Conservation (phyloP, 768 basidiomycete species). For the Xanthoconium stramineum region DNA sequence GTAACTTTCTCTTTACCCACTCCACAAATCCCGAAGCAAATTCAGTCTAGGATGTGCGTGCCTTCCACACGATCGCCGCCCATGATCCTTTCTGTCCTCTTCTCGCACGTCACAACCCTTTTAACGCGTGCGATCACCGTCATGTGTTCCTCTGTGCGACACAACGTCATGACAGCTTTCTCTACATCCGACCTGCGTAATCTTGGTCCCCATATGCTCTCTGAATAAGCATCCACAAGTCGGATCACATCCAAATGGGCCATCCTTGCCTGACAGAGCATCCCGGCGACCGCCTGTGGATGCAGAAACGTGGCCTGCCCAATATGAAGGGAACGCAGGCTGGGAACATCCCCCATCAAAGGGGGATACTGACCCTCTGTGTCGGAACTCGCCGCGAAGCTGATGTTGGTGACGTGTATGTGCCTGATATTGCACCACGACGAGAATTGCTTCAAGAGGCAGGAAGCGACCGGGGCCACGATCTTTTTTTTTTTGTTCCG, state of each 20-base stretch:
- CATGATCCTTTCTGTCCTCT: conserved; percentile 48
- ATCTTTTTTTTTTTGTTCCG: conserved; percentile 15
- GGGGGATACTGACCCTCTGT: conserved; percentile 15
- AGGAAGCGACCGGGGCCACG: conserved; percentile 19
- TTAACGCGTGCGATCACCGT: conserved; percentile 34
- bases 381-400: conserved; percentile 31
- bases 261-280: conserved; percentile 29
- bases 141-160: conserved; percentile 9
- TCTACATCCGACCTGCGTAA: conserved; percentile 49
- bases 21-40: not conserved
- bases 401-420: conserved; percentile 48
- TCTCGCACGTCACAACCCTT: conserved; percentile 46
- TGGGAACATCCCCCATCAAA: conserved; percentile 37
- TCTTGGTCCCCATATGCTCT: conserved; percentile 58
- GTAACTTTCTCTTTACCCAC: conserved; percentile 1
- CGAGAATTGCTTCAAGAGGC: conserved; percentile 25
- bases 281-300: conserved; percentile 37
- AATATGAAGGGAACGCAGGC: conserved; percentile 42
- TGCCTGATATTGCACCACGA: conserved; percentile 44
- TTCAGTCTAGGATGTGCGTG: conserved; percentile 20
- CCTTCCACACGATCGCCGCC: conserved; percentile 49
- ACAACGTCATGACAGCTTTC: conserved; percentile 22
- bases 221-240: conserved; percentile 52
- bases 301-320: conserved; percentile 49
- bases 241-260: conserved; percentile 33